Evolutionary conservation across 305 asterid genomes (phyloP).

Genomic region (Withania somnifera): DNA sequence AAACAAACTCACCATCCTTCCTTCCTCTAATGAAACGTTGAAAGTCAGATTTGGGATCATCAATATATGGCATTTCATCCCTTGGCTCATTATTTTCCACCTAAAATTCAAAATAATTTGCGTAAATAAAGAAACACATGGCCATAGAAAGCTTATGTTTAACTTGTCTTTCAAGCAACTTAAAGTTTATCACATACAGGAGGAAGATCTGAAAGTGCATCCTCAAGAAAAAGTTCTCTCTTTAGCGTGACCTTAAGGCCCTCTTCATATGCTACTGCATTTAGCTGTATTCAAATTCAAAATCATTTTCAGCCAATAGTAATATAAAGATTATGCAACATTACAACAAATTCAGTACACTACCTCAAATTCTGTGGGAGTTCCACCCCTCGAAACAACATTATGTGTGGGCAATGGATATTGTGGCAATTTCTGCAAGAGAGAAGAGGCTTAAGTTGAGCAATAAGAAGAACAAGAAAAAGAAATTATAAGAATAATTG

Average conservation of each 20-base stretch:
- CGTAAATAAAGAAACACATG: not conserved
- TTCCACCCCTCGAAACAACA: slow-evolving; percentile 38
- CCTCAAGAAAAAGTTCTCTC: slow-evolving; percentile 38
- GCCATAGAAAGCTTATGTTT: not conserved
- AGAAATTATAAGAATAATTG: too few relatives aligned
- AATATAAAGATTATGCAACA: not conserved
- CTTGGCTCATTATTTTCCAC: slow-evolving; percentile 45
- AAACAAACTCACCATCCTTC: slow-evolving; percentile 38
- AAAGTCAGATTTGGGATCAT: slow-evolving; percentile 37
- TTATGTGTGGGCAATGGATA: slow-evolving; percentile 82
- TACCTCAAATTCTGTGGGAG: slow-evolving; percentile 72
- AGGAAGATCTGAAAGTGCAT: slow-evolving; percentile 81
- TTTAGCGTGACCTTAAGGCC: slow-evolving; percentile 14
- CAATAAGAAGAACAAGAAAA: not conserved
- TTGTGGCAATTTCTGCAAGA: slow-evolving; percentile 49
- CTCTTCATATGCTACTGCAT: slow-evolving; percentile 45
- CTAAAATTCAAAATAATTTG: slow-evolving; percentile 14
- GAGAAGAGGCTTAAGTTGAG: not conserved
- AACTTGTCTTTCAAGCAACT: not conserved
- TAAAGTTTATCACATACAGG: slow-evolving; percentile 12
- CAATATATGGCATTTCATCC: slow-evolving; percentile 47
- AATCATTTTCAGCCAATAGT: not conserved
- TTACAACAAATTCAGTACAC: not conserved
- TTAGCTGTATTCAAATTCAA: slow-evolving; percentile 26
- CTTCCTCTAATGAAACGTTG: slow-evolving; percentile 46